Conservation (phyloP, 1,139 yeast species). For the Pichia inconspicua region DNA sequence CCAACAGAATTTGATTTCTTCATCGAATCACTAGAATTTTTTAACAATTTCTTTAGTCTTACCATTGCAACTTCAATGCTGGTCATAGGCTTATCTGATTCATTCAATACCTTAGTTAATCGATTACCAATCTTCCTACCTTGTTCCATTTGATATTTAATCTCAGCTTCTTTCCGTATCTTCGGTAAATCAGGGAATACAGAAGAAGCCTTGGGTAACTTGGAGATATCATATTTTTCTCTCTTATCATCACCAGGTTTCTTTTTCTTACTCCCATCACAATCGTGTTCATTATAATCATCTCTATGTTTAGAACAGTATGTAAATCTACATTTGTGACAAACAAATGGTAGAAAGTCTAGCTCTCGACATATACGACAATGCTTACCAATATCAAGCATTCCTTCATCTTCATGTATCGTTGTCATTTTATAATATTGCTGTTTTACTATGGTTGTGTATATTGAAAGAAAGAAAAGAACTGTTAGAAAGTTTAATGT, state of each 20-base stretch:
- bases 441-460: not conserved
- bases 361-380: constrained; percentile 55
- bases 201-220: constrained; percentile 28
- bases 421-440: constrained; percentile 8
- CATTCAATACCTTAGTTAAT: constrained; percentile 8
- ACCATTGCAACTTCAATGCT: constrained; percentile 15
- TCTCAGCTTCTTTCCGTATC: constrained; percentile 32
- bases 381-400: constrained; percentile 64
- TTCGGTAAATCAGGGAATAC: constrained; percentile 52
- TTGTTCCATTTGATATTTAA: constrained; percentile 9
- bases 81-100: constrained; percentile 10
- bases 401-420: constrained; percentile 16
- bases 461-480: not conserved
- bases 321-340: constrained; percentile 47
- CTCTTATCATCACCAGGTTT: constrained; percentile 1
- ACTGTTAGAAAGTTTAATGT: not conserved
- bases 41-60: constrained; percentile 12
- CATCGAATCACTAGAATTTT: not conserved
- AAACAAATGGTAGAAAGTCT: constrained; percentile 64
- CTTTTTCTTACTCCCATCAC: constrained; percentile 15
- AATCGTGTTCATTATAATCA: constrained; percentile 19
- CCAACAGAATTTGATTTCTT: constrained; percentile 14
- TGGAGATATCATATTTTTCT: constrained; percentile 6
- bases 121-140: constrained; percentile 11
- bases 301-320: constrained; percentile 54